Evolutionary conservation across 2,329 filamentous ascomycete species (phyloP).

Genomic region (Fonsecaea pugnacius): DNA sequence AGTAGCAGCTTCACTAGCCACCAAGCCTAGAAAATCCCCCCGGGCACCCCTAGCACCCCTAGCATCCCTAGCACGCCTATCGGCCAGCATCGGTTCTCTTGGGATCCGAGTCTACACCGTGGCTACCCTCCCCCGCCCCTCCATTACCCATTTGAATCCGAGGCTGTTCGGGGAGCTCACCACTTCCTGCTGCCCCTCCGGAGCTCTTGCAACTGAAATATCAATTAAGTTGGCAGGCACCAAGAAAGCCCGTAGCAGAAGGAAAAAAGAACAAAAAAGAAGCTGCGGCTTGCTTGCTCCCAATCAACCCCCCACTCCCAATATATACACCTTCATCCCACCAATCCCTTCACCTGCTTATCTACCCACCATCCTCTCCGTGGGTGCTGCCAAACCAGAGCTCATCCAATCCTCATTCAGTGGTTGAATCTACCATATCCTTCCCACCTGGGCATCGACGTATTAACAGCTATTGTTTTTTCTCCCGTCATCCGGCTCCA

Average conservation of each 20-base stretch:
- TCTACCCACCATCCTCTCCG: conserved; percentile 10
- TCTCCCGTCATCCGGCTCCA: conserved; percentile 27
- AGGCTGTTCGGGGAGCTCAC: conserved; percentile 1
- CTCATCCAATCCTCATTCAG: not conserved
- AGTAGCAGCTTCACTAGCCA: not conserved
- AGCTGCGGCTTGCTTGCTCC: not conserved
- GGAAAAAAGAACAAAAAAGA: not conserved
- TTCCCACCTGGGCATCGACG: conserved; percentile 18
- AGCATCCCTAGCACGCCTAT: not conserved
- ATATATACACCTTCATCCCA: conserved; percentile 4
- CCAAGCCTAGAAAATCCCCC: not conserved
- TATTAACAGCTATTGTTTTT: conserved; percentile 33
- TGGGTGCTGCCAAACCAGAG: conserved; percentile 3
- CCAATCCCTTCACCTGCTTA: conserved; percentile 15
- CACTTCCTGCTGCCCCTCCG: conserved; percentile 9
- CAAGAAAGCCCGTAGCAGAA: not conserved
- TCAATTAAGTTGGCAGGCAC: not conserved
- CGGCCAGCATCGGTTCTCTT: conserved; percentile 1
- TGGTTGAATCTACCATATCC: conserved; percentile 15
- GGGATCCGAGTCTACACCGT: conserved; percentile 3
- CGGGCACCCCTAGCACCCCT: not conserved
- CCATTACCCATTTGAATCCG: not conserved
- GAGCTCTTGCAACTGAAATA: not conserved
- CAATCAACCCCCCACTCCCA: not conserved
- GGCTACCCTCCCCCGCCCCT: conserved; percentile 2